Base-by-base conservation (phyloP, 306 rosid species). In the Crotalaria pallida region DNA sequence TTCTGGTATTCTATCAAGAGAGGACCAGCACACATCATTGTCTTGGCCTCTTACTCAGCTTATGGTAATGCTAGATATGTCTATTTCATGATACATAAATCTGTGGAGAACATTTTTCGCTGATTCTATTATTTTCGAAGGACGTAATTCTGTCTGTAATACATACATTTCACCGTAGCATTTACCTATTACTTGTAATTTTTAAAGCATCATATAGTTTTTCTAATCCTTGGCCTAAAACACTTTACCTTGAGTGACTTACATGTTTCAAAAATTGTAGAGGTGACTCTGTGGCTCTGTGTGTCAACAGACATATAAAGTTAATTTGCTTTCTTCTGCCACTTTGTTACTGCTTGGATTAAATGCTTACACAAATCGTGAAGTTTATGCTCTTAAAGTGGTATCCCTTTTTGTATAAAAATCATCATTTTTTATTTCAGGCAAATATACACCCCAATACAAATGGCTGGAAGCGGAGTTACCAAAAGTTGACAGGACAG, bases 1-100 rank as follows among this genome's bases (percentile, higher is more conserved):
- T 83, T 94, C 21, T 94, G 97, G 97, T 94, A 90, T 75, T 93
- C 97, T 71, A 82, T 90, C 80, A 87, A 86, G 75, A 87, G 95
- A 74, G 97, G 96, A 79, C 88, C 95, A 11, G 89, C 96, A 55
- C 67, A 94, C 80, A 83, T 94, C 81, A 83, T 88, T 31, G 89
- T 90, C 50, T 71, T 94, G 84, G 73, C 98, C 62, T 87, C 96
- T 41, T 88, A 94, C 81, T 87, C 97, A 19, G 87, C 95, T 13
- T 88, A 73, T 69, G 98, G 96, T 93, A 86, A 17, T 19, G 12
- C 36, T 51, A 41, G 33, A 38, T 9, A 38, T 10, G 7, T 50
- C 41, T 71, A 59, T 29, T 38, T n/a, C 34, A 10, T 38, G 15
- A 17, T 69, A 11, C 16, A 13, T 58, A 12, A 7, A 15, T 43